A percentile compares a stretch with the other conserved stretches of the same genome.
phyloP scores from a whole-genome alignment of 2,329 filamentous ascomycete species.

The Elsinoe batatas region DNA sequence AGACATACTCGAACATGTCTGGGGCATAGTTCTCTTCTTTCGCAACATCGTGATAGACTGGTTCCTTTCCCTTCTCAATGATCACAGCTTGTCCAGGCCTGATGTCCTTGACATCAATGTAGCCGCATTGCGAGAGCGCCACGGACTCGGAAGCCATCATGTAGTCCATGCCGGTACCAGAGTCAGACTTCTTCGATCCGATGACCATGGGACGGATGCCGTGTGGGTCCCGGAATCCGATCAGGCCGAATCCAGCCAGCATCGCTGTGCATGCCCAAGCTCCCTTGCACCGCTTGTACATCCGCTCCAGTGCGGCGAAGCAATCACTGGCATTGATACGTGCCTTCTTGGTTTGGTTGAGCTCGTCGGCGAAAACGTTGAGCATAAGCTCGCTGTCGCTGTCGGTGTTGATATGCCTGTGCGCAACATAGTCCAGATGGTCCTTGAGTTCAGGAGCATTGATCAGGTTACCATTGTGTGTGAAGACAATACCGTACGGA shows the following conservation, averaged over 20 bases:
- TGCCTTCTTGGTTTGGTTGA: conserved; percentile 70
- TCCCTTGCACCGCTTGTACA: conserved; percentile 64
- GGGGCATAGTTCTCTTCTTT: conserved; percentile 61
- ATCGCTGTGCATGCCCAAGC: conserved; percentile 74
- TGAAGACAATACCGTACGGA: conserved; percentile 71
- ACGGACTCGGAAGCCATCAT: conserved; percentile 88
- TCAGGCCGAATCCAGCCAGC: conserved; percentile 70
- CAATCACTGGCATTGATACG: conserved; percentile 70
- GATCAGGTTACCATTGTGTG: conserved; percentile 84
- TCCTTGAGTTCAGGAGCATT: conserved; percentile 60
- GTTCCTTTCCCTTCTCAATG: conserved; percentile 64
- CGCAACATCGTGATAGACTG: conserved; percentile 67
- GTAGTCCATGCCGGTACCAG: conserved; percentile 61
- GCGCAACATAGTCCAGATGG: conserved; percentile 67
- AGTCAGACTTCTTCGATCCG: conserved; percentile 60
- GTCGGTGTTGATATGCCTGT: conserved; percentile 82
- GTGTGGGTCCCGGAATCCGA: conserved; percentile 69
- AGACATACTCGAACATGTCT: conserved; percentile 82
- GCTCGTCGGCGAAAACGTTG: conserved; percentile 76
- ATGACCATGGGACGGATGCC: conserved; percentile 77
- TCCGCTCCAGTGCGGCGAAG: conserved; percentile 59
- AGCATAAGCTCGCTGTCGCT: conserved; percentile 81
- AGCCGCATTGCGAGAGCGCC: conserved; percentile 71
- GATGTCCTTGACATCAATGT: conserved; percentile 65
- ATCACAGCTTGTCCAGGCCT: conserved; percentile 78